phyloP scores from a whole-genome alignment of 2,329 filamentous ascomycete genomes.

The Tolypocladium nubicola region DNA sequence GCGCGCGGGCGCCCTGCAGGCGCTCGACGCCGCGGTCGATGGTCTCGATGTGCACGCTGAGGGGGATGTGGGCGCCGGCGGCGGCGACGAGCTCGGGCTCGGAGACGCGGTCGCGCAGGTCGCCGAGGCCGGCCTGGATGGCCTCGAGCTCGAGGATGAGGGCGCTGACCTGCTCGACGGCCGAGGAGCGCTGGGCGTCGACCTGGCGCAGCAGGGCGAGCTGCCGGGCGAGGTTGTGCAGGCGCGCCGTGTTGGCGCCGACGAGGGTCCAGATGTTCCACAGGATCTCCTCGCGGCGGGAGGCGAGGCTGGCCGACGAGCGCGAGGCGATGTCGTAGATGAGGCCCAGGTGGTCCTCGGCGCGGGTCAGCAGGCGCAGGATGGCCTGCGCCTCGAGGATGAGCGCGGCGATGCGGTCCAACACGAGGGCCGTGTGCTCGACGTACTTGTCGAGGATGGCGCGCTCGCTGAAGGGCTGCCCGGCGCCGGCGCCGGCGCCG shows the following conservation, averaged over 20 bases:
- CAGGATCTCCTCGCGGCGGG: slow-evolving; percentile 54
- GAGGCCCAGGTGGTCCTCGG: slow-evolving; percentile 58
- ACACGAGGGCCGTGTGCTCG: slow-evolving; percentile 58
- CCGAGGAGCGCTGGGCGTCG: slow-evolving; percentile 52
- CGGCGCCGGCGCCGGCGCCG: slow-evolving; percentile 16
- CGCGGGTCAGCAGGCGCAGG: slow-evolving; percentile 51
- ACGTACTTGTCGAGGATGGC: slow-evolving; percentile 64
- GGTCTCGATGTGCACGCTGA: slow-evolving; percentile 65
- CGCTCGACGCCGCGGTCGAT: slow-evolving; percentile 65
- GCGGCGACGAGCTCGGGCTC: slow-evolving; percentile 50
- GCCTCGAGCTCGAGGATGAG: slow-evolving; percentile 64
- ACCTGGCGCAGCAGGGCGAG: slow-evolving; percentile 55
- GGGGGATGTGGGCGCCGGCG: slow-evolving; percentile 37
- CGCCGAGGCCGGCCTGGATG: slow-evolving; percentile 60
- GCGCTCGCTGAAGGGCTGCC: slow-evolving; percentile 32
- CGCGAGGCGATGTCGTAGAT: slow-evolving; percentile 60
- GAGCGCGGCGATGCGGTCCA: slow-evolving; percentile 56
- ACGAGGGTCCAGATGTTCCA: slow-evolving; percentile 64
- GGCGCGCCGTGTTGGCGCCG: slow-evolving; percentile 53
- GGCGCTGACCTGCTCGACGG: slow-evolving; percentile 56
- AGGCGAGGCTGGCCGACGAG: slow-evolving; percentile 48
- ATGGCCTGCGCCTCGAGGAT: slow-evolving; percentile 62
- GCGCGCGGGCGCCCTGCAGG: slow-evolving; percentile 52
- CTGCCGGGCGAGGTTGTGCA: slow-evolving; percentile 52
- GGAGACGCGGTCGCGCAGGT: slow-evolving; percentile 60